Conservation (phyloP, 1,284 basidiomycete species). For the Agroathelia rolfsii region DNA sequence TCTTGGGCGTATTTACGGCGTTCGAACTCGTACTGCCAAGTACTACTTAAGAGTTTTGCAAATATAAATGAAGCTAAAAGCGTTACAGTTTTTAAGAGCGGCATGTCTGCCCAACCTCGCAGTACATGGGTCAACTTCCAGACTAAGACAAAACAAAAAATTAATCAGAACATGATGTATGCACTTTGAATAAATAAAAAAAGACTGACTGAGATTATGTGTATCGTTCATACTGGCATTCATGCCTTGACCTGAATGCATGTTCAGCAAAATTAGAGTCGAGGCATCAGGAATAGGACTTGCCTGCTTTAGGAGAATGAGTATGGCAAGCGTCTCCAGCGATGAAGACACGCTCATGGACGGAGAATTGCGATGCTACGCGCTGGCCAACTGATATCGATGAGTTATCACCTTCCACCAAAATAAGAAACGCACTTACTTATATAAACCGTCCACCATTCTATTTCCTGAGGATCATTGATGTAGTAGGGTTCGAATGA, state of each 20-base stretch:
- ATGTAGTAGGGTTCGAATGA: conserved; percentile 33
- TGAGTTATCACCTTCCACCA: not conserved
- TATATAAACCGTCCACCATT: conserved; percentile 39
- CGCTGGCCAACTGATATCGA: conserved; percentile 31
- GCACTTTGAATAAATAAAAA: not conserved
- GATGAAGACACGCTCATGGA: conserved; percentile 35
- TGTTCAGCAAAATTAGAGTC: conserved; percentile 1
- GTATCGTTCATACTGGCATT: conserved; percentile 52
- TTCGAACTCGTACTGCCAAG: conserved; percentile 56
- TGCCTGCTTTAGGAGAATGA: conserved; percentile 41
- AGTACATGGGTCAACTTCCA: conserved; percentile 75
- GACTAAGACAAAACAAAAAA: conserved; percentile 29
- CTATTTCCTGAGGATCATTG: conserved; percentile 28
- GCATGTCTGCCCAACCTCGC: conserved; percentile 55
- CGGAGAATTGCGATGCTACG: conserved; percentile 31
- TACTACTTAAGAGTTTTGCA: not conserved
- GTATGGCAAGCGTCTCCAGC: conserved; percentile 40
- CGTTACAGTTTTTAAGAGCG: conserved; percentile 62
- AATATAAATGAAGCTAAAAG: conserved; percentile 4
- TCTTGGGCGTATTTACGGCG: conserved; percentile 69
- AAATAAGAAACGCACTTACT: conserved; percentile 13
- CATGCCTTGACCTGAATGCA: conserved; percentile 52
- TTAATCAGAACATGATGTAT: not conserved
- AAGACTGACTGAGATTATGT: conserved; percentile 28
- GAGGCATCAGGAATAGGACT: not conserved